Evolutionary conservation across 495 filamentous ascomycete genomes (phyloP), one percentile per base, ranked within the genome.

Genomic region (Aspergillus heteromorphus): DNA sequence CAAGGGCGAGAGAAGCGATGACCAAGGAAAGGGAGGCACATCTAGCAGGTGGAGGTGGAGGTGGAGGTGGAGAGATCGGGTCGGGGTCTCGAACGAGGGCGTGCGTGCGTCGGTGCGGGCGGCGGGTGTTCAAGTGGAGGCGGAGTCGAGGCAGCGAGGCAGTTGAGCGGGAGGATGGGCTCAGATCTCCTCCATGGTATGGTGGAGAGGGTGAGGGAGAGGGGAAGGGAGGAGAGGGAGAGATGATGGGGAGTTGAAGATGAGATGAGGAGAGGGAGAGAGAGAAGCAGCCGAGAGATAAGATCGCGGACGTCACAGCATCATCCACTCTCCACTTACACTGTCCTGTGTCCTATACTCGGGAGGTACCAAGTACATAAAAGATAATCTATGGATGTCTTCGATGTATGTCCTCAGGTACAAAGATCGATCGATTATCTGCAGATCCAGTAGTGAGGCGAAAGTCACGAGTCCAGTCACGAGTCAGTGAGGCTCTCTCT

Each of bases 261-360:
- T n/a, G n/a, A n/a, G n/a, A n/a, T n/a, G n/a, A n/a, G n/a, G n/a
- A n/a, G n/a, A n/a, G n/a, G 16, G 38, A 30, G 49, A 42, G 49
- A 51, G 49, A 23, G 49, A 42, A 29, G 62, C 23, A 27, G 58
- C 8, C 29, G 48, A 50, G 23, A 47, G 43, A 47, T 47, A 47
- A 47, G 43, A 47, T 47, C 23, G 43, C 43, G 43, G 43, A 13
- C 21, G 10, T 38, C 10, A 9, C 30, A 34, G 30, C 30, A 34
- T 34, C 30, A n/a, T 34, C 30, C 30, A 34, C 30, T 34, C 6
- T 8, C 9, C 10, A 34, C 30, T 34, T 34, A 5, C 27, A 30
- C n/a, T n/a, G n/a, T 30, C 5, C 27, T 30, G 10, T 30, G 27
- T 30, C n/a, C n/a, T n/a, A n/a, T n/a, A n/a, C n/a, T n/a, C n/a